Base-by-base conservation (phyloP, 1,284 basidiomycete species). In the Stygiomarasmius scandens region DNA sequence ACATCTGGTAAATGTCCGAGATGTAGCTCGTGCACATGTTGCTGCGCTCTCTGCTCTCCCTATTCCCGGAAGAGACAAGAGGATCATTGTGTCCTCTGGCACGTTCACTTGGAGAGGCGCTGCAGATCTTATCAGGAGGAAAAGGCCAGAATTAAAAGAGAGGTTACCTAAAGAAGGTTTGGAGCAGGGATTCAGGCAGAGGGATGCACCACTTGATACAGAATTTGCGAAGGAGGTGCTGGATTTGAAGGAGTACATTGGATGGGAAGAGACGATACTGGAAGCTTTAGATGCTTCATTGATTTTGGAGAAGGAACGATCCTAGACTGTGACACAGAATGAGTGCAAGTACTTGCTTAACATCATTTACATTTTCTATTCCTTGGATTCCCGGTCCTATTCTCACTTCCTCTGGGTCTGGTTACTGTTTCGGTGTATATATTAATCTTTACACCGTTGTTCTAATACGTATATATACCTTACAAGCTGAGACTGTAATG, bases 21-120 rank as follows among this genome's bases (percentile, higher is more conserved):
- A 60, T 22, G 46, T 51, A 43, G 58, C 58, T 11, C 34, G 48
- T 6, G 58, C 54, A 10, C 58, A 60, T 32, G 16, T 60, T 14
- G 20, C 41, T 23, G 54, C 54, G n/a, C 51, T 60, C 20, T 36
- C 54, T 36, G 47, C 47, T 2, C 50, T 44, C 19, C 19, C 53
- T 12, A n/a, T 52, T 34, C 44, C 58, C 1, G 54, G 55, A 3
- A 44, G 47, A 9, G 27, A 60, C 20, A 60, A 56, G 22, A 43
- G 58, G 22, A 47, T 60, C 22, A 60, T 60, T 45, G n/a, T 55
- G 2, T 12, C 27, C 9, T 16, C 12, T 6, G 22, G 22, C 5
- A 48, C 32, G 19, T 55, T 25, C 25, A 47, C 19, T 8, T 48
- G 46, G 24, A 32, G 12, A 16, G 38, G 5, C 4, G 4, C 5